Evolutionary conservation across 225 moss, liverwort and hornwort species (phyloP).

Genomic region (Climacium dendroides): DNA sequence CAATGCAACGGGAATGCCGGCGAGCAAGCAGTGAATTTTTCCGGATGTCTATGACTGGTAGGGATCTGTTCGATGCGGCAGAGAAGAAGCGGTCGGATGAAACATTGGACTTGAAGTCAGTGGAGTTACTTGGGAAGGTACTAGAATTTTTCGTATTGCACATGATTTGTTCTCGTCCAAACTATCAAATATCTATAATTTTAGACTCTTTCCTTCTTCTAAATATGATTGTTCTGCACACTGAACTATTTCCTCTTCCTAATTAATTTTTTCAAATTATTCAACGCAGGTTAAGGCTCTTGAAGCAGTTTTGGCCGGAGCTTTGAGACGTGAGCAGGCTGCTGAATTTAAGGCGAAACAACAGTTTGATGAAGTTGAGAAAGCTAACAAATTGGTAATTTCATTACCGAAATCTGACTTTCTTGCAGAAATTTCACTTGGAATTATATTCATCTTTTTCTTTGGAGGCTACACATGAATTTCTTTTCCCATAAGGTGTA

Average conservation of each 20-base stretch:
- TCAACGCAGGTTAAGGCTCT: constrained; percentile 24
- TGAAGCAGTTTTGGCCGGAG: constrained; percentile 43
- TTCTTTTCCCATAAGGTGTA: background rate
- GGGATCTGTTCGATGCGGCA: constrained; percentile 17
- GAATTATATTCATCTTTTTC: background rate
- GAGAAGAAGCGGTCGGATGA: constrained; percentile 10
- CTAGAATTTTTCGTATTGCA: background rate
- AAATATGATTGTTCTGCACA: background rate
- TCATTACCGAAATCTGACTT: background rate
- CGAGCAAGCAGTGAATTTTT: constrained; percentile 43
- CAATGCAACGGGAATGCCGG: constrained; percentile 40
- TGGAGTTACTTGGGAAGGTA: constrained; percentile 44
- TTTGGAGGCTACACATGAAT: background rate
- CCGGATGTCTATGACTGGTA: constrained; percentile 26
- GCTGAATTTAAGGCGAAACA: constrained; percentile 4
- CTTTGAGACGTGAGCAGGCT: constrained; percentile 37
- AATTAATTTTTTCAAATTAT: background rate
- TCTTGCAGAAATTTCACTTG: background rate
- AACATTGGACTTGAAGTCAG: constrained; percentile 18
- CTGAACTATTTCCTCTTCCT: background rate
- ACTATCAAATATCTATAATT: background rate
- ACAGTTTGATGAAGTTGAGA: background rate
- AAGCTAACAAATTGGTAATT: constrained; percentile 11
- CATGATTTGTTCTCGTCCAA: background rate
- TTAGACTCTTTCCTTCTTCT: background rate